These are phyloP conservation scores for Phytophthora pseudosyringae DNA, from an alignment of 352 stramenopile species.

Conservation along the genomic window DNA sequence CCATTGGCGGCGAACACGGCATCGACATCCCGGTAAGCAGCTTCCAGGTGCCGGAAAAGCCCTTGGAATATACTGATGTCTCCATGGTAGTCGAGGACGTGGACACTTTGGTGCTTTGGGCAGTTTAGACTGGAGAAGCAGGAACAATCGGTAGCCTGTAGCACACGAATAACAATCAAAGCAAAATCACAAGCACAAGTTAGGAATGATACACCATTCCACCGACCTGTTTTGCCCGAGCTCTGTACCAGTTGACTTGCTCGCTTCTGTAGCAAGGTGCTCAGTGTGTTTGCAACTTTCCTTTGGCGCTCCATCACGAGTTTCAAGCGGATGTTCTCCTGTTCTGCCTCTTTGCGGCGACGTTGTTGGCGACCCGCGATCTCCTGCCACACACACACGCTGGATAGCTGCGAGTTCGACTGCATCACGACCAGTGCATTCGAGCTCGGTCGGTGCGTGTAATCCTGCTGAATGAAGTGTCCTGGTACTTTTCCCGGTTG, in stretches of 20 bases:
- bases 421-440: constrained; percentile 2
- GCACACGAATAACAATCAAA: not conserved
- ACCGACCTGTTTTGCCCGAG: not conserved
- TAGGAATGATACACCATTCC: not conserved
- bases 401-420: constrained; percentile 15
- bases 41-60: constrained; percentile 29
- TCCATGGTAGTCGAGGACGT: constrained; percentile 20
- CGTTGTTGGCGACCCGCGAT: constrained; percentile 28
- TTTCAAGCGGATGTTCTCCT: constrained; percentile 43
- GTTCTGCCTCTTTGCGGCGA: constrained; percentile 31
- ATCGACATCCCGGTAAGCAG: constrained; percentile 22
- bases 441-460: not conserved
- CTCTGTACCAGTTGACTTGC: constrained; percentile 26
- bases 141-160: constrained; percentile 22
- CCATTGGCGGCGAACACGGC: constrained; percentile 34
- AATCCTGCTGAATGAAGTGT: not conserved
- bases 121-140: constrained; percentile 21
- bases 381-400: constrained; percentile 33
- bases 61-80: constrained; percentile 22
- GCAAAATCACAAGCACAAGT: not conserved
- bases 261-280: constrained; percentile 42
- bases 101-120: constrained; percentile 15
- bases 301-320: constrained; percentile 49
- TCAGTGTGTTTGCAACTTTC: constrained; percentile 43
- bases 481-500: not conserved